Percentiles rank a stretch among this genome's conserved stretches.
phyloP scores from a whole-genome alignment of 1,284 basidiomycete species.

The Irpex lacteus region DNA sequence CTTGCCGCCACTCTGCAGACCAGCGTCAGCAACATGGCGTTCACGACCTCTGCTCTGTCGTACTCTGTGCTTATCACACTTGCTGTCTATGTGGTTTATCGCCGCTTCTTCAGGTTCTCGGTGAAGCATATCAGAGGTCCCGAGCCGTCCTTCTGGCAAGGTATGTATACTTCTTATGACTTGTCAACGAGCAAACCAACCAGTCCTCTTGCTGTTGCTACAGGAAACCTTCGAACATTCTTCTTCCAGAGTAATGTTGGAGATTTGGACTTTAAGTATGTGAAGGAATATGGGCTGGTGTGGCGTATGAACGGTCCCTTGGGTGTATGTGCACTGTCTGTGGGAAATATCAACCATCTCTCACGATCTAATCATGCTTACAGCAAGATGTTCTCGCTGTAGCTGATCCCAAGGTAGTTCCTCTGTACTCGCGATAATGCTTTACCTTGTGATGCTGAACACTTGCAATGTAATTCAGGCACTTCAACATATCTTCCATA shows the following conservation, averaged over 20 bases:
- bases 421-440: neutral
- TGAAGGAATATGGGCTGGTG: constrained; percentile 30
- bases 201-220: neutral
- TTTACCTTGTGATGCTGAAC: neutral
- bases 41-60: neutral
- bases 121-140: constrained; percentile 14
- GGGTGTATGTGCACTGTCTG: constrained; percentile 6
- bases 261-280: constrained; percentile 28
- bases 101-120: neutral
- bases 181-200: too few relatives aligned
- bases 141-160: constrained; percentile 5
- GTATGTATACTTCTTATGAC: neutral
- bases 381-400: constrained; percentile 20
- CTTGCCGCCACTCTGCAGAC: neutral
- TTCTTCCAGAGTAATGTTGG: constrained; percentile 29
- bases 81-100: neutral
- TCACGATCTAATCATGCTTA: neutral
- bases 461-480: constrained; percentile 8
- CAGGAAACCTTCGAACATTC: constrained; percentile 13
- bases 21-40: neutral
- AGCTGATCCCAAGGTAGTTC: constrained; percentile 22
- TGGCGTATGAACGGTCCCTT: constrained; percentile 20
- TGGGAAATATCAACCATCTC: neutral
- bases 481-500: constrained; percentile 28
- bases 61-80: neutral